phyloP scores from a whole-genome alignment of 1,139 yeast genomes.

The Geotrichum aggregatum region DNA sequence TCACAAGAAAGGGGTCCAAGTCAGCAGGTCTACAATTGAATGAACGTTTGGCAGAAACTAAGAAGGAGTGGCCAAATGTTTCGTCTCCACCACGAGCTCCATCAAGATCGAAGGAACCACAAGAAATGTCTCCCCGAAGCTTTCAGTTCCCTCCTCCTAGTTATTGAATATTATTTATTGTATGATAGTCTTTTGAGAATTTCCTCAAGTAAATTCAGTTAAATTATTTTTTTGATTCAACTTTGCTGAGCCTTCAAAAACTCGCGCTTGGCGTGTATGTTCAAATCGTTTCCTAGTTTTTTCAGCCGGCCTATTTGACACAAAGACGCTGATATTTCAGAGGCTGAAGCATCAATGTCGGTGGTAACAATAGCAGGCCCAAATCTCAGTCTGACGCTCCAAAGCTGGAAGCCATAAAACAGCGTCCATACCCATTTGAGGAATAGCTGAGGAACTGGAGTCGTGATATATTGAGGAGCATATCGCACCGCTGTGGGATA shows the following conservation, averaged over 20 bases:
- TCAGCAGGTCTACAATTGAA: not conserved
- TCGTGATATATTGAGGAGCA: slow-evolving; percentile 32
- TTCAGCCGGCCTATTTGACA: slow-evolving; percentile 37
- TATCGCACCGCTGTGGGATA: slow-evolving; percentile 35
- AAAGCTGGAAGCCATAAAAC: slow-evolving; percentile 23
- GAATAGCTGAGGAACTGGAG: slow-evolving; percentile 30
- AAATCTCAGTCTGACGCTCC: slow-evolving; percentile 30
- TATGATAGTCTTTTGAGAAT: not conserved
- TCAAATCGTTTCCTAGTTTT: slow-evolving; percentile 36
- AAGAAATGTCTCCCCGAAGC: slow-evolving; percentile 17
- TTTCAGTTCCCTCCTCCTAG: slow-evolving; percentile 19
- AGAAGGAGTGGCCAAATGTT: not conserved
- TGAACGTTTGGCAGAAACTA: slow-evolving; percentile 2
- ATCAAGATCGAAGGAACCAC: slow-evolving; percentile 1
- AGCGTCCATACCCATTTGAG: slow-evolving; percentile 26
- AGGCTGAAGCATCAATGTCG: slow-evolving; percentile 21
- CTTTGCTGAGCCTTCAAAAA: slow-evolving; percentile 34
- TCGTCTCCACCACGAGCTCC: slow-evolving; percentile 6
- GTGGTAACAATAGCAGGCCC: slow-evolving; percentile 25
- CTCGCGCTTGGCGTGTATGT: slow-evolving; percentile 32
- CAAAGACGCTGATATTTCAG: slow-evolving; percentile 29
- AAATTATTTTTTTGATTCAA: slow-evolving; percentile 11
- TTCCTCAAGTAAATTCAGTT: not conserved
- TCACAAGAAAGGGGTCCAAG: not conserved
- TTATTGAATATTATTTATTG: slow-evolving; percentile 5